Percentiles rank a stretch among this genome's conserved stretches.
phyloP scores from a whole-genome alignment of 2,329 filamentous ascomycete species.

The Talaromyces sp. region DNA sequence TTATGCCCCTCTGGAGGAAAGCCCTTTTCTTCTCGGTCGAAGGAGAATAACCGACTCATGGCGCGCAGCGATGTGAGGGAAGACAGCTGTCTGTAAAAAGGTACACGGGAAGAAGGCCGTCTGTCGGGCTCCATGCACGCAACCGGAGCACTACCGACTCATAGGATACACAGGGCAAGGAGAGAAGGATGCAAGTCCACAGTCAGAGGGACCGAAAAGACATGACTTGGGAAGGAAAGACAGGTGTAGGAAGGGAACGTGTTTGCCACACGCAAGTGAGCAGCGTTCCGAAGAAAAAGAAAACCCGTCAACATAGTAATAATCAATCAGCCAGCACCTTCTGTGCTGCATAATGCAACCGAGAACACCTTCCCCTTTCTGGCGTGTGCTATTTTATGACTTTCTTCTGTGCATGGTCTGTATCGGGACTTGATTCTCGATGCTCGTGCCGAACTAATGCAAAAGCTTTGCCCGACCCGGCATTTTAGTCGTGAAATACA shows the following conservation, averaged over 20 bases:
- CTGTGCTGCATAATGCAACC: not conserved
- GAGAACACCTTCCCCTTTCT: not conserved
- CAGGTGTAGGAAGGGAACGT: not conserved
- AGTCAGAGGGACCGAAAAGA: not conserved
- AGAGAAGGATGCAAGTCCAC: not conserved
- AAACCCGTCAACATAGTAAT: not conserved
- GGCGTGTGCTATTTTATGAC: not conserved
- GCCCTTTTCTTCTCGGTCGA: conserved; percentile 13
- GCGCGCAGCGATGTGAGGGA: not conserved
- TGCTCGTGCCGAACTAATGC: not conserved
- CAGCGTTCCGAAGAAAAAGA: not conserved
- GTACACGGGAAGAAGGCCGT: not conserved
- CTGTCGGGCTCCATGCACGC: conserved; percentile 4
- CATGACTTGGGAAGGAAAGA: not conserved
- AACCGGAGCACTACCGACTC: not conserved
- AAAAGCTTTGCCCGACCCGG: not conserved
- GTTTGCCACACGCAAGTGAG: not conserved
- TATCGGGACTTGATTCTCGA: not conserved
- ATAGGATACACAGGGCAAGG: not conserved
- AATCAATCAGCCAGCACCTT: not conserved
- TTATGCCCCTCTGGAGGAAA: not conserved
- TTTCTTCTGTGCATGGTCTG: not conserved
- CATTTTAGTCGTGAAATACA: not conserved
- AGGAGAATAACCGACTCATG: conserved; percentile 11
- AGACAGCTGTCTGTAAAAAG: not conserved